A percentile compares a stretch with the other conserved stretches of the same genome.
These are phyloP conservation scores for Silene conica DNA, from an alignment of 148 eudicot species.

Conservation along the genomic window DNA sequence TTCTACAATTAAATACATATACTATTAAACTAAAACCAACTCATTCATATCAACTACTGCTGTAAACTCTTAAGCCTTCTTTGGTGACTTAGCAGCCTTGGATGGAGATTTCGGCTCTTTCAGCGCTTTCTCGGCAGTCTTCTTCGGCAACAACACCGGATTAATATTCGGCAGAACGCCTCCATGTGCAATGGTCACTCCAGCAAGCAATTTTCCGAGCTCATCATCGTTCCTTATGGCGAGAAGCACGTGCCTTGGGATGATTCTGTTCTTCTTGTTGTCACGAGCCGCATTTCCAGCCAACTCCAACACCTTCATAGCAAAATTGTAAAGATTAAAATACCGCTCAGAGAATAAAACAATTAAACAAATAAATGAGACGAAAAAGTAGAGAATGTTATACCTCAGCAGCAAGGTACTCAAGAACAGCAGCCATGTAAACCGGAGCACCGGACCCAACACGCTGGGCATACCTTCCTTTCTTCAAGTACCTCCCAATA, in stretches of 20 bases:
- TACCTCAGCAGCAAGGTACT: slow-evolving; percentile 74
- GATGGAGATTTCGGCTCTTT: slow-evolving; percentile 49
- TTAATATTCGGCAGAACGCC: slow-evolving; percentile 68
- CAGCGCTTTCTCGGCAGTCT: slow-evolving; percentile 35
- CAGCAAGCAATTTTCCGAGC: slow-evolving; percentile 48
- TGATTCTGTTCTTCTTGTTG: slow-evolving; percentile 67
- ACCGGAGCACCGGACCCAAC: slow-evolving; percentile 77
- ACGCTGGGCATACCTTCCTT: slow-evolving; percentile 59
- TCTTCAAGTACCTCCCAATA: slow-evolving; percentile 59
- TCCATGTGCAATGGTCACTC: slow-evolving; percentile 72
- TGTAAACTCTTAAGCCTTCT: slow-evolving; percentile 28
- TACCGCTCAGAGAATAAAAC: too few relatives aligned
- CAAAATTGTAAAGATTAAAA: background rate
- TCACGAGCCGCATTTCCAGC: slow-evolving; percentile 73
- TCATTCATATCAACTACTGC: too few relatives aligned
- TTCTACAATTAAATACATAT: background rate
- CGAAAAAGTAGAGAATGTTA: background rate
- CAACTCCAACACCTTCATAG: slow-evolving; percentile 47
- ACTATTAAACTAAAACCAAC: too few relatives aligned
- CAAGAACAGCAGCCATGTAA: slow-evolving; percentile 69
- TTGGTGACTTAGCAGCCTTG: slow-evolving; percentile 51
- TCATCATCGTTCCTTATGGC: slow-evolving; percentile 76
- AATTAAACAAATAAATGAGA: too few relatives aligned
- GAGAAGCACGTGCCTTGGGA: slow-evolving; percentile 55
- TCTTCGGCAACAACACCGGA: slow-evolving; percentile 57